Evolutionary conservation across 495 filamentous ascomycete genomes (phyloP).

Genomic region (Aspergillus olivimuriae): DNA sequence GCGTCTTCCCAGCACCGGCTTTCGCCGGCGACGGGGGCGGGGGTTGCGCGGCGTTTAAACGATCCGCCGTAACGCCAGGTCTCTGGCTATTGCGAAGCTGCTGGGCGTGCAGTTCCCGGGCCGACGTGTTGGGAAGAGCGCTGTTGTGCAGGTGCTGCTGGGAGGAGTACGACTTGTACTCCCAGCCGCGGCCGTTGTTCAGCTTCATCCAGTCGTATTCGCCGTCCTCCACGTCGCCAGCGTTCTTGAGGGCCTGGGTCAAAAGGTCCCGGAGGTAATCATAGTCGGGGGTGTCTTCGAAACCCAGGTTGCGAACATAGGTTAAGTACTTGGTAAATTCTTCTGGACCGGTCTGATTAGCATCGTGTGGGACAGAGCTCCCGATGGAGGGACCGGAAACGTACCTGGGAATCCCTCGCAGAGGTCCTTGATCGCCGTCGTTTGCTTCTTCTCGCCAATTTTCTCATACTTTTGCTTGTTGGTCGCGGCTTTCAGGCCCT

Average conservation of each 20-base stretch:
- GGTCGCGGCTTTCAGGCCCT: constrained; percentile 96
- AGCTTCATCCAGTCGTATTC: constrained; percentile 99
- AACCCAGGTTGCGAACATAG: constrained; percentile 95
- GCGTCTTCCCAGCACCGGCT: constrained; percentile 67
- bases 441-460: constrained; percentile 99
- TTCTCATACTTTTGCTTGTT: constrained; percentile 99
- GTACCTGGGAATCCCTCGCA: constrained; percentile 89
- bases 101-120: constrained; percentile 67
- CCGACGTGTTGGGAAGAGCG: constrained; percentile 65
- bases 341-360: constrained; percentile 42
- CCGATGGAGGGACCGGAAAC: constrained; percentile 10
- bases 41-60: constrained; percentile 96
- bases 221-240: constrained; percentile 92
- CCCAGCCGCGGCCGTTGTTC: constrained; percentile 91
- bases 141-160: constrained; percentile 69
- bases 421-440: constrained; percentile 91
- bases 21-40: constrained; percentile 83
- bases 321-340: constrained; percentile 97
- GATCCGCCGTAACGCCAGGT: constrained; percentile 68
- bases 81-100: constrained; percentile 54
- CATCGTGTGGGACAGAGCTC: too few species aligned
- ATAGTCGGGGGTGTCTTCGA: constrained; percentile 98
- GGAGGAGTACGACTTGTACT: constrained; percentile 82
- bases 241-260: constrained; percentile 91
- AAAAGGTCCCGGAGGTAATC: constrained; percentile 95